These are phyloP conservation scores for Solanum piurae DNA, from an alignment of 257 asterid species.

Conservation along the genomic window DNA sequence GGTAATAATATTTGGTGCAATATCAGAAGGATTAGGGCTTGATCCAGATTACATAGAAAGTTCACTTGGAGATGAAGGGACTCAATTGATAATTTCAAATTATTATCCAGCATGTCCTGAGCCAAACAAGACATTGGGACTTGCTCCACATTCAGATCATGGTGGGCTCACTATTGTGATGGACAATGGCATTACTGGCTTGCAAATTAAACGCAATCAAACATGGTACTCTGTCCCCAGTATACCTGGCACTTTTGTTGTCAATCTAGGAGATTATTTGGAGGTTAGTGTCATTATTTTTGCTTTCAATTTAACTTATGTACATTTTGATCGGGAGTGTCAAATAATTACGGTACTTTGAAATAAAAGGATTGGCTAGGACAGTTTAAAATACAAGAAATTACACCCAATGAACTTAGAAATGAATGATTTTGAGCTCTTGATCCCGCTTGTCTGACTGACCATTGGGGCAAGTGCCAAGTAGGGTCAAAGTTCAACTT, in stretches of 20 bases:
- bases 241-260: slow-evolving; percentile 37
- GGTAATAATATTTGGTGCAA: background rate
- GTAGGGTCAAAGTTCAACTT: too few relatives aligned
- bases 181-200: slow-evolving; percentile 46
- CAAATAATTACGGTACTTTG: too few relatives aligned
- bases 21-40: slow-evolving; percentile 48
- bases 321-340: too few relatives aligned
- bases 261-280: slow-evolving; percentile 49
- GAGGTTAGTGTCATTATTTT: slow-evolving; percentile 26
- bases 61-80: slow-evolving; percentile 25
- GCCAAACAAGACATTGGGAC: slow-evolving; percentile 46
- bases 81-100: slow-evolving; percentile 39
- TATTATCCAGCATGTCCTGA: slow-evolving; percentile 59
- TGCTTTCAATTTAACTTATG: background rate
- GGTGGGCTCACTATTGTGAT: slow-evolving; percentile 48
- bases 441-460: too few relatives aligned
- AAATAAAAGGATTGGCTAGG: too few relatives aligned
- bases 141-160: slow-evolving; percentile 56
- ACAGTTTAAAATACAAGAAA: too few relatives aligned
- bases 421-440: too few relatives aligned
- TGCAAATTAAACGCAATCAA: slow-evolving; percentile 39
- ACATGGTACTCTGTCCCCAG: slow-evolving; percentile 30
- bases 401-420: too few relatives aligned
- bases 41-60: slow-evolving; percentile 23
- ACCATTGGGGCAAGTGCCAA: too few relatives aligned